Conservation (phyloP, 2,329 filamentous ascomycete species). For the Pseudocercospora cruenta region DNA sequence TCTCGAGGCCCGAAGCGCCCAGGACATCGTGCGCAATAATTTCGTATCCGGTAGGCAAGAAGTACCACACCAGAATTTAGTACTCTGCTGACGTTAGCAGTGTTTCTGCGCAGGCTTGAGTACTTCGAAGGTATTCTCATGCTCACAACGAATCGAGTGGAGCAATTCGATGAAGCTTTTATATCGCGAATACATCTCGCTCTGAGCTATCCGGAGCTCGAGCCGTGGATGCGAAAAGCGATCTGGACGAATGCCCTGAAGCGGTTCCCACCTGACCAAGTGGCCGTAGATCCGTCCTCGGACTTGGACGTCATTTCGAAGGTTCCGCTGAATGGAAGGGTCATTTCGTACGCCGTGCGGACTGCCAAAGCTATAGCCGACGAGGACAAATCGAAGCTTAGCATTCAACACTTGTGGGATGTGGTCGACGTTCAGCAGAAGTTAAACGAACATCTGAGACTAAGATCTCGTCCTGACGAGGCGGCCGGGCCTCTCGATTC, state of each 20-base stretch:
- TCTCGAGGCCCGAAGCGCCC: slow-evolving; percentile 66
- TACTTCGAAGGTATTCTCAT: slow-evolving; percentile 74
- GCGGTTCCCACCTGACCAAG: slow-evolving; percentile 4
- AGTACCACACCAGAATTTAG: not conserved
- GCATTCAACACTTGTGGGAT: slow-evolving; percentile 7
- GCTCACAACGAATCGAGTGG: slow-evolving; percentile 80
- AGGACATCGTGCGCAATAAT: slow-evolving; percentile 12
- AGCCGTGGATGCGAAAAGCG: slow-evolving; percentile 68
- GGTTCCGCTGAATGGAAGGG: slow-evolving; percentile 69
- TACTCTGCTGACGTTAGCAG: not conserved
- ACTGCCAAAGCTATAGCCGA: slow-evolving; percentile 77
- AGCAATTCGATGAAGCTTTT: slow-evolving; percentile 86
- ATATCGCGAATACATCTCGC: slow-evolving; percentile 83
- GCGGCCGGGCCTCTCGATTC: not conserved
- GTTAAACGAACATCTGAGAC: slow-evolving; percentile 11
- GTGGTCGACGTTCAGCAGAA: slow-evolving; percentile 13
- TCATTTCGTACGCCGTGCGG: slow-evolving; percentile 85
- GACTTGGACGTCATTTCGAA: slow-evolving; percentile 55
- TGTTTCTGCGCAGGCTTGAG: slow-evolving; percentile 11
- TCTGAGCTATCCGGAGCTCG: slow-evolving; percentile 72
- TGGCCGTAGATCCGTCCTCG: not conserved
- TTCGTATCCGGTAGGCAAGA: slow-evolving; percentile 2
- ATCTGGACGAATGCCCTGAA: slow-evolving; percentile 64
- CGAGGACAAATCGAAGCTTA: slow-evolving; percentile 10
- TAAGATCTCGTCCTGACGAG: not conserved